Base-by-base conservation (phyloP, 495 filamentous ascomycete species). In the Penicillium flavigenum region DNA sequence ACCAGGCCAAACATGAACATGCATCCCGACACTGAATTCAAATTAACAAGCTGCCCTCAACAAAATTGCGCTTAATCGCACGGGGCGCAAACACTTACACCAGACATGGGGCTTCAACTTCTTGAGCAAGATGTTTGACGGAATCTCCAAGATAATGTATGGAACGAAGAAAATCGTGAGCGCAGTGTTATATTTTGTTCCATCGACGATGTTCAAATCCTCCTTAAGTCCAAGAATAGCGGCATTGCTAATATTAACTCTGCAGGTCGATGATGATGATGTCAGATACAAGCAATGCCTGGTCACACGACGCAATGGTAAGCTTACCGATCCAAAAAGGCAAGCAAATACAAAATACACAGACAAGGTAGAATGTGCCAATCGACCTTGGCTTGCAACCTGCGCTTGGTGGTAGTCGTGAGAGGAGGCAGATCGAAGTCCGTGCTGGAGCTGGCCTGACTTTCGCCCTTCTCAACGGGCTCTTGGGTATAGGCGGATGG, bases 121-220 rank as follows among this genome's bases (percentile, higher is more conserved):
- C 71, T 95, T 96, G 26, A 98, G 75, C 17, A 95, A 65, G 51
- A 96, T 83, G 65, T 98, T 98, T 48, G 88, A 91, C 3, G 93
- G 94, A 49, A 98, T 94, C 69, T 85, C 92, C 62, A 87, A 87
- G 46, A 93, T 60, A 59, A 96, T 81, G 67, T 96, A 98, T 0
- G 93, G 92, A 0, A 97, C 85, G 74, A 96, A 98, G 80, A 97
- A 96, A 61, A 96, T 93, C 22, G 84, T 85, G 57, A 96, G 74
- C 0, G 88, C 89, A 14, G 82, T 88, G 72, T 93, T 94, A 72
- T 87, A 92, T 63, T 89, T 81, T 12, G 79, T 79, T 26, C 76
- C 77, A 0, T 59, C 59, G 19, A 55, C 66, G 20, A 96, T 79
- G 17, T 77, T 39, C 12, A 94, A 72, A 39, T 95, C 88, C 11